Evolutionary conservation across 1,284 basidiomycete species (phyloP), one percentile per base, ranked within the genome.

Genomic region (Baeospora myosura): DNA sequence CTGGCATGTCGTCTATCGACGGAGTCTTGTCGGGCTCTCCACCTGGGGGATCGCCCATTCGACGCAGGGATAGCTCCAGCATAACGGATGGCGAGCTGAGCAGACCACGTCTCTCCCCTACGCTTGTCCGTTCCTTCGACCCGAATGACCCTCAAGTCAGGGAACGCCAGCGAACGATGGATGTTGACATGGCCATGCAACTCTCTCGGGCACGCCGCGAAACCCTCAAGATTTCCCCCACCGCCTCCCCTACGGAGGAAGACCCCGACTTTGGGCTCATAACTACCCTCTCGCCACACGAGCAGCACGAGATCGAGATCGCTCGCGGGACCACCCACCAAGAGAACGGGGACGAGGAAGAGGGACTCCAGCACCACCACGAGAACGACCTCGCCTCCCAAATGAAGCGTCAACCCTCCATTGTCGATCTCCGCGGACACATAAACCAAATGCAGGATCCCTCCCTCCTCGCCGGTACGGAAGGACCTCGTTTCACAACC

Each of bases 91-190:
- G 62, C 48, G 76, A 78, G 26, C 52, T 60, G 38, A 46, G 60
- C 26, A 67, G 66, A 3, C 62, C 71, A 24, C 72, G 78, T 28
- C 71, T 71, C 44, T 86, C 85, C 0, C 83, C 86, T 1, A 79
- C 77, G 0, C 60, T 82, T 17, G 58, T 64, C 1, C 73, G 82
- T 29, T 70, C 78, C 6, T 72, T 74, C 48, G 81, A 86, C 56
- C 72, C 70, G 11, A 69, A 79, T 61, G 81, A 86, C 55, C 78
- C 81, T 0, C 75, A 83, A 42, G 76, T 72, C 17, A 69, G 76
- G 38, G 87, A 90, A 56, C 74, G 87, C 12, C 87, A 90, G 62
- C 72, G 84, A n/a, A 76, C 82, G 1, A 82, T 90, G 77, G 87
- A 89, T 50, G 87, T 81, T 0, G 86, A 89, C 54, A 86, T 88